Evolutionary conservation across 2,329 filamentous ascomycete species (phyloP).

Genomic region (Dactylonectria estremocensis): DNA sequence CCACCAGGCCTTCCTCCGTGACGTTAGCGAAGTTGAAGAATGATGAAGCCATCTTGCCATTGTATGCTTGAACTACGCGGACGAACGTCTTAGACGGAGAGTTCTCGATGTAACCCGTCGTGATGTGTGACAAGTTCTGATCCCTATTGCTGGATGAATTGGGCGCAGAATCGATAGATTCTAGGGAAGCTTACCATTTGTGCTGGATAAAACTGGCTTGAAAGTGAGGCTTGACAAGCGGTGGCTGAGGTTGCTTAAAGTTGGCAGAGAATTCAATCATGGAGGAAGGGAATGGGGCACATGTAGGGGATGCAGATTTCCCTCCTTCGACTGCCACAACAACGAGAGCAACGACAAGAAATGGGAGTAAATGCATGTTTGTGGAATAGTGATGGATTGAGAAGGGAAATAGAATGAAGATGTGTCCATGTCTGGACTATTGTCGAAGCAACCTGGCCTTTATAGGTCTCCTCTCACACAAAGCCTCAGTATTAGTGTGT

Average conservation of each 20-base stretch:
- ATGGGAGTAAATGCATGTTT: too few species aligned
- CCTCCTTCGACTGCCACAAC: too few species aligned
- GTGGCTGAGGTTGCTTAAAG: constrained; percentile 53
- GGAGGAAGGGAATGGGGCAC: constrained; percentile 48
- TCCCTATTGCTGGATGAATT: constrained; percentile 47
- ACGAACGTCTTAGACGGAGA: constrained; percentile 51
- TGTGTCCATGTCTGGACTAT: too few species aligned
- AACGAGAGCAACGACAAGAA: too few species aligned
- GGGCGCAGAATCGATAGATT: not conserved
- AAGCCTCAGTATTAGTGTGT: too few species aligned
- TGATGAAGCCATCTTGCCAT: constrained; percentile 49
- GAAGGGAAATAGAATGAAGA: too few species aligned
- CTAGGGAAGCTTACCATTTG: constrained; percentile 51
- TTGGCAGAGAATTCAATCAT: constrained; percentile 49
- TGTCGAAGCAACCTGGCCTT: too few species aligned
- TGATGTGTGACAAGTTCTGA: constrained; percentile 56
- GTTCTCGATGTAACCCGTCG: constrained; percentile 54
- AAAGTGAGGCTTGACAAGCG: constrained; percentile 51
- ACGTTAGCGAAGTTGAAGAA: constrained; percentile 55
- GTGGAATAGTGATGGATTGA: too few species aligned
- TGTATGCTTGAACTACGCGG: constrained; percentile 50
- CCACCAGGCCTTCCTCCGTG: constrained; percentile 53
- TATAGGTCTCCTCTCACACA: too few species aligned
- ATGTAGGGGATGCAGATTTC: not conserved
- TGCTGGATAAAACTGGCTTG: constrained; percentile 55